These are phyloP conservation scores for Nannochloris sp. DNA, from an alignment of 139 green algal species.

Conservation along the genomic window DNA sequence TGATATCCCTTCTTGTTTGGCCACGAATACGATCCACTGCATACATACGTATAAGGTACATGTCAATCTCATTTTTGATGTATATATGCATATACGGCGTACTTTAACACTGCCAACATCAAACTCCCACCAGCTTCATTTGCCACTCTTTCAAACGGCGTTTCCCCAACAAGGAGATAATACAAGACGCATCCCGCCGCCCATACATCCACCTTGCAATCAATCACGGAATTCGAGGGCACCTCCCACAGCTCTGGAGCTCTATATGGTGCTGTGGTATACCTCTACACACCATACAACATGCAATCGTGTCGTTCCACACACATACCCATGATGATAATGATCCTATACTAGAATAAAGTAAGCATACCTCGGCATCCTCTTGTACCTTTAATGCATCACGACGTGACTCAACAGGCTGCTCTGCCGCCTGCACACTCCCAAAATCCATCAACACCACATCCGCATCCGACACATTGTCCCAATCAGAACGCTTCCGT, in stretches of 20 bases:
- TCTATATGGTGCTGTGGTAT: conserved; percentile 68
- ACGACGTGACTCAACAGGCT: conserved; percentile 40
- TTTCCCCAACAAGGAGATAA: conserved; percentile 58
- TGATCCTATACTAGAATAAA: background rate
- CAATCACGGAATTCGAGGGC: conserved; percentile 52
- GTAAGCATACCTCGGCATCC: conserved; percentile 48
- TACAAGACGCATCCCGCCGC: conserved; percentile 75
- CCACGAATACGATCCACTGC: conserved; percentile 8
- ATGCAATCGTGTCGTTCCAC: too few species aligned
- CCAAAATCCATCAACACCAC: conserved; percentile 76
- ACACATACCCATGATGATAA: too few species aligned
- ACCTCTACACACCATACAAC: background rate
- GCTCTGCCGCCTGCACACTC: conserved; percentile 27
- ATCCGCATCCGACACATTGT: conserved; percentile 10
- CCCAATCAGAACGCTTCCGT: background rate
- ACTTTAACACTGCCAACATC: conserved; percentile 72
- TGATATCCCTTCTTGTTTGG: background rate
- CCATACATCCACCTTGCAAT: conserved; percentile 79
- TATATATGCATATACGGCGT: background rate
- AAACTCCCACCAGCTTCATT: conserved; percentile 67
- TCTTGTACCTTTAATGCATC: conserved; percentile 70
- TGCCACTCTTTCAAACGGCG: conserved; percentile 71
- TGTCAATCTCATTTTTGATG: background rate
- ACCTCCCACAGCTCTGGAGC: conserved; percentile 88
- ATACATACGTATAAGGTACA: background rate